Conservation (phyloP, 176 grass and related monocot species). For the Bonia amplexicaulis region DNA sequence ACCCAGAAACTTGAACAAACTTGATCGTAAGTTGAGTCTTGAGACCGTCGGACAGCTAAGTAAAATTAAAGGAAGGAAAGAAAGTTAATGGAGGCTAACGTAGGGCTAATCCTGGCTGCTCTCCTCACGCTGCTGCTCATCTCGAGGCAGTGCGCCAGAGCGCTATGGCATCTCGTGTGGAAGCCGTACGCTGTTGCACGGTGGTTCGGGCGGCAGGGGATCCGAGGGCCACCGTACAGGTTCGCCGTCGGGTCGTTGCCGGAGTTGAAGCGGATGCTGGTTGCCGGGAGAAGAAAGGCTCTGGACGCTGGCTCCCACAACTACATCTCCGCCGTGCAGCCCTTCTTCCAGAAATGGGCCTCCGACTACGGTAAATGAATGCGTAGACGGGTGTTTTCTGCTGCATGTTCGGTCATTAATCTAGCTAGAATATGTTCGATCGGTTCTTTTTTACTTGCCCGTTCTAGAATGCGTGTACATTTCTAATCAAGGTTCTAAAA, state of each 20-base stretch:
- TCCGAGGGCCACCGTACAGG: constrained; percentile 36
- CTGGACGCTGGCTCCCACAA: constrained; percentile 33
- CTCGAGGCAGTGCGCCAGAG: neutral
- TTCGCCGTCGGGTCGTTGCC: constrained; percentile 31
- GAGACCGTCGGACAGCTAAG: too few relatives aligned
- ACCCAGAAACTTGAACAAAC: too few relatives aligned
- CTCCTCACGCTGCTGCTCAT: neutral
- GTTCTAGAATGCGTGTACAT: too few relatives aligned
- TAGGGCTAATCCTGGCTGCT: neutral
- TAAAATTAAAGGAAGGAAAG: neutral
- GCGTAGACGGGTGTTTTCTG: too few relatives aligned
- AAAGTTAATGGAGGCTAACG: neutral
- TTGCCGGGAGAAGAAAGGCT: neutral
- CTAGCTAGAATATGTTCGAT: too few relatives aligned
- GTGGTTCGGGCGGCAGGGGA: constrained; percentile 31
- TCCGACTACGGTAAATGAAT: constrained; percentile 24
- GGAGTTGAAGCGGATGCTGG: constrained; percentile 32
- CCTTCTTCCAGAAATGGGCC: constrained; percentile 35
- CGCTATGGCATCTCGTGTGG: constrained; percentile 30
- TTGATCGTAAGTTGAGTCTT: too few relatives aligned
- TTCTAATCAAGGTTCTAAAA: too few relatives aligned
- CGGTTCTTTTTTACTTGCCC: too few relatives aligned
- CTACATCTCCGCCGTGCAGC: constrained; percentile 22
- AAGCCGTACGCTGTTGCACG: constrained; percentile 22
- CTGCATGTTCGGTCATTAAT: too few relatives aligned